These are phyloP conservation scores for Lentinula detonsa DNA, from an alignment of 768 basidiomycete genomes.

Conservation along the genomic window DNA sequence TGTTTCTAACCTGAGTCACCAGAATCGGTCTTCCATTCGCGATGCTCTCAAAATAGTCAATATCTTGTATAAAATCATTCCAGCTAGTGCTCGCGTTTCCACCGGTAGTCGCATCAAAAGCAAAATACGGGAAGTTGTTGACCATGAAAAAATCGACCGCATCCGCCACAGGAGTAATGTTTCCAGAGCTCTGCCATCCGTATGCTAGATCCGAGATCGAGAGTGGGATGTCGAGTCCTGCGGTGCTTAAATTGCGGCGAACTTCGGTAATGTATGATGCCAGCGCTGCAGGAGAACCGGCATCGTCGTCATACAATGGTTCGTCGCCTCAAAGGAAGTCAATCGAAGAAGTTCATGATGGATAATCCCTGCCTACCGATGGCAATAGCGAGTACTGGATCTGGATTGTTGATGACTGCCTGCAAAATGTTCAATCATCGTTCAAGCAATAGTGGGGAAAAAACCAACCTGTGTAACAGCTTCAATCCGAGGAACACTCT, in stretches of 20 bases:
- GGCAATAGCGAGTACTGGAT: conserved; percentile 11
- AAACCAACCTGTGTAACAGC: conserved; percentile 5
- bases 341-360: not conserved
- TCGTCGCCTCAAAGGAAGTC: conserved; percentile 7
- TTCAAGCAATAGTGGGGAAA: not conserved
- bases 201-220: conserved; percentile 11
- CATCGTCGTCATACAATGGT: conserved; percentile 11
- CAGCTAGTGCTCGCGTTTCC: conserved; percentile 6
- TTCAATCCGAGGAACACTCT: conserved; percentile 11
- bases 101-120: conserved; percentile 10
- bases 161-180: conserved; percentile 8
- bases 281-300: conserved; percentile 10
- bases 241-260: conserved; percentile 9
- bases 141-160: conserved; percentile 13
- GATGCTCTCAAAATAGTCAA: conserved; percentile 11
- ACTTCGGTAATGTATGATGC: conserved; percentile 9
- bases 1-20: conserved; percentile 9
- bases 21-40: conserved; percentile 10
- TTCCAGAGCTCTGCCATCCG: conserved; percentile 12
- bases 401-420: conserved; percentile 12
- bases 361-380: conserved; percentile 7
- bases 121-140: conserved; percentile 13
- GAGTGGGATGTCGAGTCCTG: conserved; percentile 10
- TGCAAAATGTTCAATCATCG: not conserved
- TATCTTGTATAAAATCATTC: conserved; percentile 9